phyloP scores from a whole-genome alignment of 257 asterid genomes.

The Nicotiana tabacum region DNA sequence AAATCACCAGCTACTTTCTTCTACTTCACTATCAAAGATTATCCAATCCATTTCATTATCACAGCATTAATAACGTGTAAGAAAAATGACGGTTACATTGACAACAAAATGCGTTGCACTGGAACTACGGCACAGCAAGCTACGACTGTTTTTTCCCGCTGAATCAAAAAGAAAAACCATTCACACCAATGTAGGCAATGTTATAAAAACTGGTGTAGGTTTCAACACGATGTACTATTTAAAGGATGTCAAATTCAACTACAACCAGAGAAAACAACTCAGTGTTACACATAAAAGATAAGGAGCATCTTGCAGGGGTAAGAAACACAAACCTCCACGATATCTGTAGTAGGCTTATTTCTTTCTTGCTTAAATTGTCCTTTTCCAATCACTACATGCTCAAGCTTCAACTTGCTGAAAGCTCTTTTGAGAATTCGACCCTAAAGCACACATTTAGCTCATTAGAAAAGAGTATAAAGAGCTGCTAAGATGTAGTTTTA shows the following conservation, averaged over 20 bases:
- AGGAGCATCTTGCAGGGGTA: not conserved
- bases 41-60: not conserved
- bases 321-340: slow-evolving; percentile 5
- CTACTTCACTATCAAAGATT: not conserved
- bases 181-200: not conserved
- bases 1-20: not conserved
- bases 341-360: slow-evolving; percentile 27
- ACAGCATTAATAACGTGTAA: not conserved
- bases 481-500: not conserved
- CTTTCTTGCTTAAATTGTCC: slow-evolving; percentile 94
- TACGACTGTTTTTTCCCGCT: not conserved
- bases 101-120: not conserved
- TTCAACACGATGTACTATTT: not conserved
- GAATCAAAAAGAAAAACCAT: not conserved
- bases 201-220: not conserved
- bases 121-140: not conserved
- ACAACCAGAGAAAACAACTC: not conserved
- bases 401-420: slow-evolving; percentile 90
- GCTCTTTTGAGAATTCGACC: slow-evolving; percentile 93
- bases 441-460: slow-evolving; percentile 32
- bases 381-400: slow-evolving; percentile 94
- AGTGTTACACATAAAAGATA: not conserved
- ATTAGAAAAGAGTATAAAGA: not conserved
- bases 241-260: not conserved
- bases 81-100: not conserved